Conservation (phyloP, 495 filamentous ascomycete species). For the Xylaria curta region DNA sequence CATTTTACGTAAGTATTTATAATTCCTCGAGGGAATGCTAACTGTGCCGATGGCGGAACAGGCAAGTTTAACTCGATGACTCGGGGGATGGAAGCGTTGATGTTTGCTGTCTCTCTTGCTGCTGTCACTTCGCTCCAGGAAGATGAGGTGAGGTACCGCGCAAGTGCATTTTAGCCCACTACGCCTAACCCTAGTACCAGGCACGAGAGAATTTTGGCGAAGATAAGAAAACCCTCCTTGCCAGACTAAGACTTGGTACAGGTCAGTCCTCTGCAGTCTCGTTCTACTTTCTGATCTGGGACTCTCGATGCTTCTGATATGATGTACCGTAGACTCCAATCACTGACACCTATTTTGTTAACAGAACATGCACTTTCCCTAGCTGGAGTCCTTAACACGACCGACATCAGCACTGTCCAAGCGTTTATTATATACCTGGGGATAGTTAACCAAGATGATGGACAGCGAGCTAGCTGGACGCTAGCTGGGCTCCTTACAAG, state of each 20-base stretch:
- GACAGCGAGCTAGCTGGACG: constrained; percentile 15
- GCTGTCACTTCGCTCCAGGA: constrained; percentile 19
- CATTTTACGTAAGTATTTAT: neutral
- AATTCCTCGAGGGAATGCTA: neutral
- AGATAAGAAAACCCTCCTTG: neutral
- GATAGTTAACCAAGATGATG: constrained; percentile 7
- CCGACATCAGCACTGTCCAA: constrained; percentile 21
- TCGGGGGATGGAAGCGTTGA: constrained; percentile 11
- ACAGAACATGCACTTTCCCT: constrained; percentile 18
- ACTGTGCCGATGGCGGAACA: neutral
- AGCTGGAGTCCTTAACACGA: constrained; percentile 18
- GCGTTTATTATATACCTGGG: constrained; percentile 19
- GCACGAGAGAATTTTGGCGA: constrained; percentile 12
- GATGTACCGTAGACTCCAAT: neutral
- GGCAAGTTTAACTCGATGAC: constrained; percentile 9
- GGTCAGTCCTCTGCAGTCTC: neutral
- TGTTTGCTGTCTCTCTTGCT: constrained; percentile 25
- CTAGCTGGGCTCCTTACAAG: constrained; percentile 22
- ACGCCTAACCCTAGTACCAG: neutral
- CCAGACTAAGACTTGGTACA: constrained; percentile 4
- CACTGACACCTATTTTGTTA: neutral
- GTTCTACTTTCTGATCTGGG: too few relatives aligned
- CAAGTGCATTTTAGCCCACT: neutral
- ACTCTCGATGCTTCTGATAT: neutral
- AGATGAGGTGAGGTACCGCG: neutral